Percentiles rank a stretch among this genome's conserved stretches.
These are phyloP conservation scores for Aureobasidium mangrovei DNA, from an alignment of 2,329 filamentous ascomycete genomes.

Conservation along the genomic window DNA sequence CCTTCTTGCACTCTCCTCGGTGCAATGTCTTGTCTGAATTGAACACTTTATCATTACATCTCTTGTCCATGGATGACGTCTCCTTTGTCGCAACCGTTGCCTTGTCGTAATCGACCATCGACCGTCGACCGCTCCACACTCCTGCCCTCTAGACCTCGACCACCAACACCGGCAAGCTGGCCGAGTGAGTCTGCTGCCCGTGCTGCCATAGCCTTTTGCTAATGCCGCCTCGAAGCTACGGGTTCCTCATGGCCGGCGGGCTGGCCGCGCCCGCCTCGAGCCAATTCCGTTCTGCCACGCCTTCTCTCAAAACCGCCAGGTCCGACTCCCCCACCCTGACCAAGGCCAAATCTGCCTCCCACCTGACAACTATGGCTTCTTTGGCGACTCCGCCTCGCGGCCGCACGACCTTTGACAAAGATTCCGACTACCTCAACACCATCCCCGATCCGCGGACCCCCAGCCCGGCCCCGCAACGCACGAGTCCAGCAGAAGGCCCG, in stretches of 20 bases:
- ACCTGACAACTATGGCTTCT: constrained; percentile 6
- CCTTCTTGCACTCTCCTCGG: no score
- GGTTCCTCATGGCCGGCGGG: constrained; percentile 10
- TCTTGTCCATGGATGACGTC: background rate
- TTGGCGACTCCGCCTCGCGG: constrained; percentile 3
- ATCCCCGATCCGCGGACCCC: constrained; percentile 17
- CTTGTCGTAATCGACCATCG: background rate
- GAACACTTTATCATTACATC: background rate
- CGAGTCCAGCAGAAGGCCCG: constrained; percentile 6
- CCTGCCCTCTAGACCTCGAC: background rate
- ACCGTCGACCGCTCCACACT: background rate
- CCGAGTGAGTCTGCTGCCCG: background rate
- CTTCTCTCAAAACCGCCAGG: constrained; percentile 1
- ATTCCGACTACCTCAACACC: constrained; percentile 16
- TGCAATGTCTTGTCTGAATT: no score
- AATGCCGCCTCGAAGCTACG: background rate
- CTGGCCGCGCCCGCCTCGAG: constrained; percentile 11
- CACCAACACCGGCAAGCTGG: background rate
- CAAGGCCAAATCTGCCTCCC: constrained; percentile 12
- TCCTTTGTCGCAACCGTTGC: constrained; percentile 6
- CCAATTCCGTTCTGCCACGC: constrained; percentile 1
- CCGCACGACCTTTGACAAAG: constrained; percentile 10
- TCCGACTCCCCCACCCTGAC: background rate
- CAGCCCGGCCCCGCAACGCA: constrained; percentile 14
- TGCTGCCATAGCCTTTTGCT: background rate